Percentiles rank a stretch among this genome's conserved stretches.
Evolutionary conservation across 495 filamentous ascomycete genomes (phyloP).

Genomic region (Rhypophila decipiens): DNA sequence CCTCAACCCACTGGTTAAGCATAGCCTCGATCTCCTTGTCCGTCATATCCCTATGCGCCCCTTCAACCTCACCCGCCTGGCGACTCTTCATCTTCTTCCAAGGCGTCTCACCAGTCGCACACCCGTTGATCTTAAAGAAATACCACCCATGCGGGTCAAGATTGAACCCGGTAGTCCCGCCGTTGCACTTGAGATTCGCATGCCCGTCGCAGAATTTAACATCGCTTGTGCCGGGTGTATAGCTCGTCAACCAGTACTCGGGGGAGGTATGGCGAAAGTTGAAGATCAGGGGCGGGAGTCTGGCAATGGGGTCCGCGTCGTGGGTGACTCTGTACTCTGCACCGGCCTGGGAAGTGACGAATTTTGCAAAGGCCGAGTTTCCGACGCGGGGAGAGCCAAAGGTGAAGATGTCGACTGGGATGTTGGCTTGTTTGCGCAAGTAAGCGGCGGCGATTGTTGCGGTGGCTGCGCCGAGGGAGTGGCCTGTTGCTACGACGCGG

Average conservation of each 20-base stretch:
- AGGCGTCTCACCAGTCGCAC: slow-evolving; percentile 12
- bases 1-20: slow-evolving; percentile 21
- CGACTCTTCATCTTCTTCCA: slow-evolving; percentile 19
- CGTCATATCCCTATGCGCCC: slow-evolving; percentile 13
- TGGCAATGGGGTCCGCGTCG: slow-evolving; percentile 58
- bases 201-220: slow-evolving; percentile 33
- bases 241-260: slow-evolving; percentile 52
- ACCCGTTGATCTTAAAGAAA: slow-evolving; percentile 28
- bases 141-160: slow-evolving; percentile 30
- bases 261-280: slow-evolving; percentile 59
- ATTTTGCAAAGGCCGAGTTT: slow-evolving; percentile 47
- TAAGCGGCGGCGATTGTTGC: slow-evolving; percentile 54
- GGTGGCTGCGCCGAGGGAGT: slow-evolving; percentile 63
- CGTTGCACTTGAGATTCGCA: slow-evolving; percentile 36
- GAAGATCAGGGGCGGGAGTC: slow-evolving; percentile 48
- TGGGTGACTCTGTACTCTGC: slow-evolving; percentile 62
- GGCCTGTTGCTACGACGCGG: slow-evolving; percentile 54
- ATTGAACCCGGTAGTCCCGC: slow-evolving; percentile 25
- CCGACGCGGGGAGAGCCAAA: slow-evolving; percentile 66
- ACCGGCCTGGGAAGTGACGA: slow-evolving; percentile 44
- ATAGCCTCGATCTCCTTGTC: slow-evolving; percentile 25
- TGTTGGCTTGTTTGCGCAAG: slow-evolving; percentile 43
- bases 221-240: slow-evolving; percentile 14
- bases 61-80: no score
- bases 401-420: slow-evolving; percentile 44